Conservation (phyloP, 2,329 filamentous ascomycete genomes). For the Phialophora verrucosa region DNA sequence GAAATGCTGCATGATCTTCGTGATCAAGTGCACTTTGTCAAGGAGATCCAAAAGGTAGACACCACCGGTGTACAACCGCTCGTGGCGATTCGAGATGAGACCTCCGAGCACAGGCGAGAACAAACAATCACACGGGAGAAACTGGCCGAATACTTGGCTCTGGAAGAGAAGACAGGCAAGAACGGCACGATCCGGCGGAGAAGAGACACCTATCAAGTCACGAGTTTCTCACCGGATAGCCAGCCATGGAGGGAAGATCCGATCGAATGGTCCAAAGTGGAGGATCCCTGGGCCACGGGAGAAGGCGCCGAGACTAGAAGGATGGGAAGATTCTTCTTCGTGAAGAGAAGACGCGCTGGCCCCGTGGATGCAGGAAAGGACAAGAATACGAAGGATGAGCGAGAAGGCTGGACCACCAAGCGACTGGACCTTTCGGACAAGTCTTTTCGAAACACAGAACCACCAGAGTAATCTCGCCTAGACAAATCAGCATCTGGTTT, state of each 20-base stretch:
- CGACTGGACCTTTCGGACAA: not conserved
- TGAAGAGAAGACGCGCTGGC: constrained; percentile 53
- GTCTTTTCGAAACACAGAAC: not conserved
- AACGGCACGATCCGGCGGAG: constrained; percentile 56
- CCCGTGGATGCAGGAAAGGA: not conserved
- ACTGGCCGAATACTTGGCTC: constrained; percentile 47
- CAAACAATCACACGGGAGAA: constrained; percentile 48
- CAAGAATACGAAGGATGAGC: constrained; percentile 4
- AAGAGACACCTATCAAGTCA: constrained; percentile 42
- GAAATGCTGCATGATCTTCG: constrained; percentile 76
- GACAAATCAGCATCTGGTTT: not conserved
- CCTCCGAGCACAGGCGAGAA: constrained; percentile 47
- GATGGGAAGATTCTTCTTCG: constrained; percentile 76
- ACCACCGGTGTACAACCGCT: constrained; percentile 75
- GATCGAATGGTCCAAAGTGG: constrained; percentile 23
- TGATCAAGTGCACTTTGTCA: constrained; percentile 89
- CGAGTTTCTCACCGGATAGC: constrained; percentile 5
- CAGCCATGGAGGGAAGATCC: constrained; percentile 40
- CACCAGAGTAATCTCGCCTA: not conserved
- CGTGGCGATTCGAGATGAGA: constrained; percentile 76
- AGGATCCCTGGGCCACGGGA: constrained; percentile 73
- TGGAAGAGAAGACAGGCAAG: constrained; percentile 50
- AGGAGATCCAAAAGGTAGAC: constrained; percentile 78
- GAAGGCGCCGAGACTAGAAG: constrained; percentile 67
- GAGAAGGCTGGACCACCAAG: not conserved